phyloP scores from a whole-genome alignment of 2,329 filamentous ascomycete genomes.

The Botrytis sinoallii region DNA sequence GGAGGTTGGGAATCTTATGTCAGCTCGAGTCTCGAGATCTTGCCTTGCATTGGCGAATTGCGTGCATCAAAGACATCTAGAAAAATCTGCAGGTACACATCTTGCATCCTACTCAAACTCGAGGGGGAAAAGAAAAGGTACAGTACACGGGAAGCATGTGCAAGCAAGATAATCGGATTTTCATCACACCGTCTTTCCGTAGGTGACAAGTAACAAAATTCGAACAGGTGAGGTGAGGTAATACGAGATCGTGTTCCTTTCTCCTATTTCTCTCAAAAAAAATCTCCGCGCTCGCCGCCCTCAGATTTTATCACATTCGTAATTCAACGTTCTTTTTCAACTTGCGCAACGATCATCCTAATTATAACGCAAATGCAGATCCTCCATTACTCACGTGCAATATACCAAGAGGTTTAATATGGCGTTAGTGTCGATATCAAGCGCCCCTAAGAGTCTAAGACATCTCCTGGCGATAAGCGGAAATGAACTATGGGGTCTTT shows the following conservation, averaged over 20 bases:
- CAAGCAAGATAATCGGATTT: constrained; percentile 6
- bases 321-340: background rate
- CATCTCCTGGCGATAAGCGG: constrained; percentile 11
- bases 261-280: background rate
- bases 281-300: background rate
- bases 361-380: background rate
- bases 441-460: background rate
- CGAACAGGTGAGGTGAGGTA: background rate
- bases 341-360: constrained; percentile 9
- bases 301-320: background rate
- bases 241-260: constrained; percentile 4
- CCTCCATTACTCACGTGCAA: background rate
- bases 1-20: constrained; percentile 1
- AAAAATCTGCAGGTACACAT: background rate
- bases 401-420: background rate
- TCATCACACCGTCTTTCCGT: constrained; percentile 16
- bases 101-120: constrained; percentile 2
- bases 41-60: constrained; percentile 3
- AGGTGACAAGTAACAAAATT: background rate
- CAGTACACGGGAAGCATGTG: background rate
- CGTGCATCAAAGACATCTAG: background rate
- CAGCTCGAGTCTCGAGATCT: constrained; percentile 1
- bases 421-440: background rate
- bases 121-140: background rate
- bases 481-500: constrained; percentile 7